Base-by-base conservation (phyloP, 2,329 filamentous ascomycete species). In the Fusarium burgessii region DNA sequence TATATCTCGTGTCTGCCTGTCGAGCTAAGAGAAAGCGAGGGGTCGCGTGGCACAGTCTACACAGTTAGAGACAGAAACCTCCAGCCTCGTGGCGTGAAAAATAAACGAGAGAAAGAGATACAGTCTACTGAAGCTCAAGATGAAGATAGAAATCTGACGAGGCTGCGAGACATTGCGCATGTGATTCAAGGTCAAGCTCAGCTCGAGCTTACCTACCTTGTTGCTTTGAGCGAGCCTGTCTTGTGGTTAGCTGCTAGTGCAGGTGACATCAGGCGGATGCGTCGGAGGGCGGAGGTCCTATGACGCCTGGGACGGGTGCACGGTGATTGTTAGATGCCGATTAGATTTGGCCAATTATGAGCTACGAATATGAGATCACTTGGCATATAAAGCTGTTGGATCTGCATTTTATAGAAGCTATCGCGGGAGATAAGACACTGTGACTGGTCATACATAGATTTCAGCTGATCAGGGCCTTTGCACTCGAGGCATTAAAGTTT, bases 181-280 rank as follows among this genome's bases (percentile, higher is more conserved):
- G 75, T 76, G 74, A 76, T 68, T 36, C 62, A 50, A 62, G 38
- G 52, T 51, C 41, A n/a, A 56, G 40, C 52, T 35, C 20, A 47
- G 56, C 42, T 43, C 61, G 50, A 57, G 66, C 62, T 63, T 55
- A 45, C 46, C 40, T 23, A 23, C 23, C 59, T 63, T 36, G 25
- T 13, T 43, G 40, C 36, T 36, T 27, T 62, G 52, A 35, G n/a
- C 42, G 45, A 57, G 49, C 33, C 64, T 67, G 33, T 17, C 41
- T 49, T 49, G 62, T 66, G 33, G 63, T 42, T 66, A 64, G 63
- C 51, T 71, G 66, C 59, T 60, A 46, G 25, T 17, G 38, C 35
- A 36, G 45, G 65, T 75, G 72, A 72, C 73, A 76, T 76, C 72
- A 62, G 63, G 60, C 70, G 74, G 74, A 75, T 71, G 60, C 47